phyloP scores from a whole-genome alignment of 2,329 filamentous ascomycete genomes.

The Acrodontium crateriforme region DNA sequence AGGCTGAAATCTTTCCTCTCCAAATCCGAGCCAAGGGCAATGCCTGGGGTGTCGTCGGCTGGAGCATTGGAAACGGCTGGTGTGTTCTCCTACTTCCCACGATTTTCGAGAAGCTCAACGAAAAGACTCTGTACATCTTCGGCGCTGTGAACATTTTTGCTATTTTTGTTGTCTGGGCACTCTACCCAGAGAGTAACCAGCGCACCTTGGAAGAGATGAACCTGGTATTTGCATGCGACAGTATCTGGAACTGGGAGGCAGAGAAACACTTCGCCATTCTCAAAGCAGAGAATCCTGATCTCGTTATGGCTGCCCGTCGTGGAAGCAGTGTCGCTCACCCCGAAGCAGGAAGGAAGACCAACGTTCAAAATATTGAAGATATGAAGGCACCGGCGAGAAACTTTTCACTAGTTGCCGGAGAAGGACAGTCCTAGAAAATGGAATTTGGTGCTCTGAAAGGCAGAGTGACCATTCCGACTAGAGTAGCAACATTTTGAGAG shows the following conservation, averaged over 20 bases:
- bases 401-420: too few relatives aligned
- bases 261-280: constrained; percentile 50
- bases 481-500: too few relatives aligned
- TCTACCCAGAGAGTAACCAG: constrained; percentile 61
- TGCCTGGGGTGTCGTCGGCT: constrained; percentile 62
- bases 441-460: too few relatives aligned
- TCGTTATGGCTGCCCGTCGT: constrained; percentile 16
- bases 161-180: constrained; percentile 56
- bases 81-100: constrained; percentile 24
- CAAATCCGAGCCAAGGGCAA: constrained; percentile 61
- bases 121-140: constrained; percentile 64
- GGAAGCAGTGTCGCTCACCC: constrained; percentile 15
- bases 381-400: too few relatives aligned
- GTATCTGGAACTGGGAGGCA: constrained; percentile 57
- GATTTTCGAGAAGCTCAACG: constrained; percentile 50
- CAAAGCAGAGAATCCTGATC: constrained; percentile 43
- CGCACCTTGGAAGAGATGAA: constrained; percentile 66
- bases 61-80: constrained; percentile 62
- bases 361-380: background rate
- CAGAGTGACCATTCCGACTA: too few relatives aligned
- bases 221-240: constrained; percentile 52
- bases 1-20: constrained; percentile 58
- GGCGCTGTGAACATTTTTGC: constrained; percentile 51
- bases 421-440: too few relatives aligned
- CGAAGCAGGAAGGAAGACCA: constrained; percentile 7